Evolutionary conservation across 2,329 filamentous ascomycete species (phyloP), one percentile per base, ranked within the genome.

Genomic region (Scleromitrula shiraiana): DNA sequence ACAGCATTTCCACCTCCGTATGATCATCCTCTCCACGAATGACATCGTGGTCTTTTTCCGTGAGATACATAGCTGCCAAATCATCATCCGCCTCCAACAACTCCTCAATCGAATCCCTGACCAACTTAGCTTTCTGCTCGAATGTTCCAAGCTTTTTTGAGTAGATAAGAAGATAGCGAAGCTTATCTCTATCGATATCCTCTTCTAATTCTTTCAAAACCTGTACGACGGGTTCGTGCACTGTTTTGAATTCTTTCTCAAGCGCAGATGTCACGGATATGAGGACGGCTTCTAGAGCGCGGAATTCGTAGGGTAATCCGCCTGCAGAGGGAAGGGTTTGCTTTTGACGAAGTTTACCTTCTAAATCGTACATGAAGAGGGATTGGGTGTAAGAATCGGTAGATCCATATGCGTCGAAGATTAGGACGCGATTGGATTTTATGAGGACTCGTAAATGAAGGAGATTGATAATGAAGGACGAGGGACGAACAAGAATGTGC

Each of bases 81-180:
- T 98, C 93, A 64, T 98, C 93, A 63, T 98, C 93, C 5, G 90
- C 93, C 68, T 98, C 93, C 29, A 98, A 77, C 19, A 98, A 71
- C 64, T 98, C 93, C 54, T 96, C 90, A 50, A 98, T 90, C 20
- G 93, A 89, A 63, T 97, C 91, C 51, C 93, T 80, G 38, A 98
- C 91, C 24, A 98, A 73, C 62, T 91, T 86, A 14, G 89, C 91
- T 65, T 95, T 97, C 67, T 97, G 93, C 69, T 97, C 93, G 65
- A 98, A 98, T 2, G 90, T 95, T 64, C 88, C 93, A 42, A 98
- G 76, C 60, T 91, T 88, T 71, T 98, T 98, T 20, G 88, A 95
- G 64, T 95, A 83, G 50, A 97, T 90, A 49, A 98, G 80, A 38
- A 98, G 76, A 57, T 94, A 80, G 7, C 93, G 80, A 40, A 98